Base-by-base conservation (phyloP, 768 basidiomycete species). In the Myochromella boudieri region DNA sequence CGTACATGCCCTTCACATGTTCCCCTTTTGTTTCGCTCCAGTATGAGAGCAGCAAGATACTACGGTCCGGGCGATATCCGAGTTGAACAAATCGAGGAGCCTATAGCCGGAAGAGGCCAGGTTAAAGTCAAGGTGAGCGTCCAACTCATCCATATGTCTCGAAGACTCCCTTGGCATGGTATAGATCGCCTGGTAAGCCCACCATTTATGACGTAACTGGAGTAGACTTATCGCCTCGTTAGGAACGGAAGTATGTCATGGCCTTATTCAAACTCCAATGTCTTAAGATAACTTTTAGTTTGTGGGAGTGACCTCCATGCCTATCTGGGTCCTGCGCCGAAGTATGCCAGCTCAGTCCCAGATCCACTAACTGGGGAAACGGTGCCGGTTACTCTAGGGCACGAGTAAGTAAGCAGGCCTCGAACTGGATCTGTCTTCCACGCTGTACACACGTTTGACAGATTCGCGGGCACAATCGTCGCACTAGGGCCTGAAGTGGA, bases 261-360 rank as follows among this genome's bases (percentile, higher is more conserved):
- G n/a, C 1, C 12, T 10, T 12, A 36, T 49, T 15, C 24, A 6
- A 25, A 38, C 45, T 46, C 18, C 10, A 15, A 14, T 22, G 18
- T 17, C 20, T 2, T 38, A 27, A 37, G 26, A 40, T 12, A 6
- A n/a, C 29, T 25, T 28, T 11, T 42, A 65, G 74, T 77, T 44
- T 78, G 75, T 45, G 75, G 76, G 7, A 70, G 68, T 33, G 77
- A 79, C 50, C 57, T 79, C 8, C 75, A 79, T 49, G 70, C 73
- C 12, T 76, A 68, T 42, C 51, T 67, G 15, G 54, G 54, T 1
- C 46, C 48, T 22, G 46, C 65, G 26, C 49, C 62, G 39, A 59
- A 54, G 42, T 64, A 61, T 37, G 64, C 72, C 15, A 67, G 64
- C 12, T 41, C 65, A 6, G 50, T 56, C 14, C 65, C 72, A 4